These are phyloP conservation scores for Leptographium galeiforme DNA, from an alignment of 2,329 filamentous ascomycete genomes.

Conservation along the genomic window DNA sequence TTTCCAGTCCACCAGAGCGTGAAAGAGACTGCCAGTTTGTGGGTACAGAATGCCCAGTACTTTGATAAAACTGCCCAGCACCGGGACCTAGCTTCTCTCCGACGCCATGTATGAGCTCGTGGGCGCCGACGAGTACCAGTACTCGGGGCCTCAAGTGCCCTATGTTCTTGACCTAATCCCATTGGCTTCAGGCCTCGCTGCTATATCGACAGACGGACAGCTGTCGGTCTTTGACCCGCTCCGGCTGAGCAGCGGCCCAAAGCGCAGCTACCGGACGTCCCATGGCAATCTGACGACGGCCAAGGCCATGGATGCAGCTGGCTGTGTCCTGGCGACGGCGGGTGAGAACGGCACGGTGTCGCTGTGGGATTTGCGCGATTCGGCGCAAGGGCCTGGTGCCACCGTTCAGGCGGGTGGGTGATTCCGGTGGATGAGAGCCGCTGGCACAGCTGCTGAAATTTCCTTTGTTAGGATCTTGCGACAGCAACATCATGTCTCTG, in stretches of 20 bases:
- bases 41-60: neutral
- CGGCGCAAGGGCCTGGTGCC: constrained; percentile 22
- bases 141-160: constrained; percentile 22
- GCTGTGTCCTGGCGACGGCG: constrained; percentile 49
- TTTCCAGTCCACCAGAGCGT: neutral
- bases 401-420: constrained; percentile 26
- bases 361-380: constrained; percentile 50
- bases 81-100: too few relatives aligned
- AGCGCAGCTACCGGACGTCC: constrained; percentile 32
- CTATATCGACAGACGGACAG: constrained; percentile 58
- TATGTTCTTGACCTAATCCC: constrained; percentile 48
- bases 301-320: constrained; percentile 36
- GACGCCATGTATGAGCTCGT: constrained; percentile 27
- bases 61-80: neutral
- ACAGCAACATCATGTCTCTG: constrained; percentile 42
- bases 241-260: constrained; percentile 37
- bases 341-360: constrained; percentile 57
- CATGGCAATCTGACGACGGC: constrained; percentile 54
- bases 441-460: neutral
- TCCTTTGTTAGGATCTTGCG: constrained; percentile 14
- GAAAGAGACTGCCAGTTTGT: neutral
- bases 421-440: neutral
- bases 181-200: constrained; percentile 37
- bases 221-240: constrained; percentile 51
- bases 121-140: constrained; percentile 25